Evolutionary conservation across 345 rosid species (phyloP), one percentile per base, ranked within the genome.

Genomic region (Euphorbia lathyris): DNA sequence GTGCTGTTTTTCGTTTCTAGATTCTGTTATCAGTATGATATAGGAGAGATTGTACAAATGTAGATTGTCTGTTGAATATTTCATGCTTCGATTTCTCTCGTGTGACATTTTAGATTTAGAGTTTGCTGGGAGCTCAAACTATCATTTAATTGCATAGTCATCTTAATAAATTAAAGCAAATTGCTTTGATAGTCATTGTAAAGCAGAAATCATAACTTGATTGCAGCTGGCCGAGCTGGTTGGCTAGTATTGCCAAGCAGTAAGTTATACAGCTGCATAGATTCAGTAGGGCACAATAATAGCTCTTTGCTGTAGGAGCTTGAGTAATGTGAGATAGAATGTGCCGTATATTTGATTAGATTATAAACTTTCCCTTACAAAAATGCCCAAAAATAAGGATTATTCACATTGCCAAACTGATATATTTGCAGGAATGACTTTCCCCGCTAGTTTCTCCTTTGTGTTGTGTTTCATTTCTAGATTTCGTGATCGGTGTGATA

Each of bases 221-320:
- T 45, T 64, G 67, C 67, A 14, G 53, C 67, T 43, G 55, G 97
- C 96, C 97, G 92, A 90, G 96, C 88, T 90, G 90, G 77, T 51
- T 86, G 97, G 98, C 85, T 77, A 90, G 90, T 76, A 58, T 57
- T 60, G 83, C 88, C 92, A 84, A 66, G 73, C 89, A 83, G 93
- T 89, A 89, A 89, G 85, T 88, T 86, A 72, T 59, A 84, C 96
- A 84, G 97, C 81, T 78, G 96, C 93, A 77, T 72, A 90, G 50
- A 86, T 59, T 48, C 67, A 82, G 70, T n/a, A 77, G 83, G 85
- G 83, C 79, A 63, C 70, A 73, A 71, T 76, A 84, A 91, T 93
- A 86, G 89, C 88, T 86, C 90, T 78, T 90, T 71, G 34, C 87
- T 86, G 91, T 68, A 17, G 70, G 67, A 87, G 91, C 74, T 79